Evolutionary conservation across 352 stramenopile genomes (phyloP).

Genomic region (Phytophthora agathidicida): DNA sequence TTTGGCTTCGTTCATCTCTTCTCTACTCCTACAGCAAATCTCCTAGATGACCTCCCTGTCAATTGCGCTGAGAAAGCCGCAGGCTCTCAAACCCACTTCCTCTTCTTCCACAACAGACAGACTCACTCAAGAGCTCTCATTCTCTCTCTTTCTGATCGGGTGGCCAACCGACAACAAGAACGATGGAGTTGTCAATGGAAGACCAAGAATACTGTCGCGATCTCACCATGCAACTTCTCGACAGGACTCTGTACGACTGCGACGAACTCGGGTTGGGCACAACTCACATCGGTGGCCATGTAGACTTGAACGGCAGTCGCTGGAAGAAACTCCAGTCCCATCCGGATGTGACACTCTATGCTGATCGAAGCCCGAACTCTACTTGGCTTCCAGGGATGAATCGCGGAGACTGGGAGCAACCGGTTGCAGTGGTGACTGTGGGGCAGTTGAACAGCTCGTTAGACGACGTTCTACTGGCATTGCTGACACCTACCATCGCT

Average conservation of each 20-base stretch:
- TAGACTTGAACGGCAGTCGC: constrained; percentile 11
- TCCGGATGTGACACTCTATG: constrained; percentile 28
- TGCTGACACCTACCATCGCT: constrained; percentile 17
- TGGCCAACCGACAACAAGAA: constrained; percentile 1
- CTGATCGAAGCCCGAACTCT: constrained; percentile 15
- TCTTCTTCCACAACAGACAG: constrained; percentile 8
- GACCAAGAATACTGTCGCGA: constrained; percentile 28
- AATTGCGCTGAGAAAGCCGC: not conserved
- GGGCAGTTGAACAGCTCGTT: constrained; percentile 24
- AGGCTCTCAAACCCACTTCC: not conserved
- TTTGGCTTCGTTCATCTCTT: not conserved
- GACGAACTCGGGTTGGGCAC: constrained; percentile 27
- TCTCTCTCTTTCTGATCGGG: not conserved
- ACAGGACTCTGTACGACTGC: constrained; percentile 31
- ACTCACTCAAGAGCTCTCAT: constrained; percentile 4
- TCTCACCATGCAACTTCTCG: constrained; percentile 30
- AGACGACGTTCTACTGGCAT: constrained; percentile 26
- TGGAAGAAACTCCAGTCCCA: constrained; percentile 37
- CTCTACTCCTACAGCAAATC: constrained; percentile 12
- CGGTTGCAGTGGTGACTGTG: constrained; percentile 23
- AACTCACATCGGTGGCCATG: constrained; percentile 11
- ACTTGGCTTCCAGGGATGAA: constrained; percentile 27
- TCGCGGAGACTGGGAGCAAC: constrained; percentile 30
- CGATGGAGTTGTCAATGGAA: constrained; percentile 22
- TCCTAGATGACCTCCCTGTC: not conserved